These are phyloP conservation scores for Hawksworthiomyces lignivorus DNA, from an alignment of 2,329 filamentous ascomycete genomes.

Conservation along the genomic window DNA sequence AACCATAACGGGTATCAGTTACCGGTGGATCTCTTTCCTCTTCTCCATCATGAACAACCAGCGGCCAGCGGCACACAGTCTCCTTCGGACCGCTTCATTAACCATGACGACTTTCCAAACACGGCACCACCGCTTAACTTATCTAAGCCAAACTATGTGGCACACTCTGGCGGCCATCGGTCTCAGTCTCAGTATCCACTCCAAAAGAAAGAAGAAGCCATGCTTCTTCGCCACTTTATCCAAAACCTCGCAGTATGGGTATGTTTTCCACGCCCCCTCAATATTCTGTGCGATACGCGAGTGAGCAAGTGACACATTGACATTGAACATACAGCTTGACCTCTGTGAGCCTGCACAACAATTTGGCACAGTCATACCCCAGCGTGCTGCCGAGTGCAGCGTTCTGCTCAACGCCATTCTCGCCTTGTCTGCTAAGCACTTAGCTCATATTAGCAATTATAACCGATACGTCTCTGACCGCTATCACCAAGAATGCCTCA, in stretches of 20 bases:
- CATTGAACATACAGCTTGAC: slow-evolving; percentile 29
- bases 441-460: slow-evolving; percentile 40
- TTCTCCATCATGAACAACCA: background rate
- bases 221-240: slow-evolving; percentile 26
- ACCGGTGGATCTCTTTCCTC: background rate
- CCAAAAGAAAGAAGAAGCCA: slow-evolving; percentile 19
- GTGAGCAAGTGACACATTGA: too few relatives aligned
- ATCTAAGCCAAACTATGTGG: too few relatives aligned
- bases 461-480: slow-evolving; percentile 41
- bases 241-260: slow-evolving; percentile 29
- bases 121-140: background rate
- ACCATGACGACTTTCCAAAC: slow-evolving; percentile 16
- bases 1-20: background rate
- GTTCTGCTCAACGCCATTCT: slow-evolving; percentile 50
- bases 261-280: slow-evolving; percentile 5
- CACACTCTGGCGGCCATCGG: background rate
- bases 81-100: slow-evolving; percentile 23
- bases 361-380: slow-evolving; percentile 47
- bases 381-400: slow-evolving; percentile 40
- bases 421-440: slow-evolving; percentile 46
- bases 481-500: slow-evolving; percentile 48
- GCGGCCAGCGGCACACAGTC: slow-evolving; percentile 10
- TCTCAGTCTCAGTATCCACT: slow-evolving; percentile 20
- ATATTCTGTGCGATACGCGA: too few relatives aligned
- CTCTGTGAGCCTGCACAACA: slow-evolving; percentile 34